Percentiles rank a stretch among this genome's conserved stretches.
phyloP scores from a whole-genome alignment of 768 basidiomycete species.

The Suillus luteus region DNA sequence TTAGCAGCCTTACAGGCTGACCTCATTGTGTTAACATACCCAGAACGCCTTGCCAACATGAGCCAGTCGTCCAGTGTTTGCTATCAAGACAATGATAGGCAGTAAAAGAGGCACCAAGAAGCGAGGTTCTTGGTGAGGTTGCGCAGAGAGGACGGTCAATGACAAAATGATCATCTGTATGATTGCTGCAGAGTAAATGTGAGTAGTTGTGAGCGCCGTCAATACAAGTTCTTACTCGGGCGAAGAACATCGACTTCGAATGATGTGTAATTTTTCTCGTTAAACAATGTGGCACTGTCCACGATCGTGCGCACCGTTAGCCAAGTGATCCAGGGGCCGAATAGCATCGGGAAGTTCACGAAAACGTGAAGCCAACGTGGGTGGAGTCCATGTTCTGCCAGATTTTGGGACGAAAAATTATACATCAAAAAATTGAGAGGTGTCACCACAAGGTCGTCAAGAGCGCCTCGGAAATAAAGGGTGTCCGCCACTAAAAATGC shows the following conservation, averaged over 20 bases:
- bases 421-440: constrained; percentile 42
- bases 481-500: constrained; percentile 33
- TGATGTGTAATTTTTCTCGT: constrained; percentile 14
- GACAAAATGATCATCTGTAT: constrained; percentile 33
- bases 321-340: constrained; percentile 38
- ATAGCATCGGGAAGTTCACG: constrained; percentile 42
- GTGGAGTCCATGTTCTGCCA: constrained; percentile 42
- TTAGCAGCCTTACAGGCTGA: background rate
- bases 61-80: constrained; percentile 26
- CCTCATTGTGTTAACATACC: constrained; percentile 24
- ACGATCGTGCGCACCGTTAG: constrained; percentile 17
- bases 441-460: constrained; percentile 28
- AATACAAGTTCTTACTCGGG: constrained; percentile 18
- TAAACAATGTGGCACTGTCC: background rate
- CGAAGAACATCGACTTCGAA: constrained; percentile 19
- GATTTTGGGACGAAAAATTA: constrained; percentile 38
- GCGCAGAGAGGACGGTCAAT: constrained; percentile 32
- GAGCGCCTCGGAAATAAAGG: constrained; percentile 33
- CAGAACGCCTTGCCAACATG: constrained; percentile 34
- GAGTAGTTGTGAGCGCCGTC: background rate
- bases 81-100: constrained; percentile 32
- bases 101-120: constrained; percentile 40
- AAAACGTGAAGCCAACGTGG: constrained; percentile 42
- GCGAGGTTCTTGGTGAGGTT: constrained; percentile 43
- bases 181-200: constrained; percentile 24